These are phyloP conservation scores for Trichoderma polysporum DNA, from an alignment of 2,329 filamentous ascomycete genomes.

Conservation along the genomic window DNA sequence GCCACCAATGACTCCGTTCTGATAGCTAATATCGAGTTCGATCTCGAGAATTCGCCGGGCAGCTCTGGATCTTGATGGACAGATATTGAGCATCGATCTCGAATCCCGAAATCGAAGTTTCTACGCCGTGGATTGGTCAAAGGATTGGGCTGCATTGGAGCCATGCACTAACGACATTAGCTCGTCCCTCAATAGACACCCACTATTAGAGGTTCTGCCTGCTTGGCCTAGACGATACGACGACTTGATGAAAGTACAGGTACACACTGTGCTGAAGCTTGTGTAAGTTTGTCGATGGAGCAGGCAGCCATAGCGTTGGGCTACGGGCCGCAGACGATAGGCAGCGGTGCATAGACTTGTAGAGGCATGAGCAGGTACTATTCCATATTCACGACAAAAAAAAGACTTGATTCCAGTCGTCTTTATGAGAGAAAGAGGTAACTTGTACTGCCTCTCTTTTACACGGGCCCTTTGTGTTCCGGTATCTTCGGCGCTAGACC, in stretches of 20 bases:
- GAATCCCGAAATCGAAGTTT: constrained; percentile 18
- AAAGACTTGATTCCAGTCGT: background rate
- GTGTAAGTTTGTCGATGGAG: background rate
- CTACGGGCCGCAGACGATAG: constrained; percentile 13
- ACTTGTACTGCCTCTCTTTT: background rate
- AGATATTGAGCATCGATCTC: constrained; percentile 15
- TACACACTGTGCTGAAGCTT: background rate
- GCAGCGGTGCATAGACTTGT: constrained; percentile 10
- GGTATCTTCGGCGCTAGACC: background rate
- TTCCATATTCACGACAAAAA: background rate
- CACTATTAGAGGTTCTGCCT: background rate
- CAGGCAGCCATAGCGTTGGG: constrained; percentile 2
- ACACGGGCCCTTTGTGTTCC: background rate
- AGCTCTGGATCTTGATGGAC: constrained; percentile 1
- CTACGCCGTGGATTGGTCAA: background rate
- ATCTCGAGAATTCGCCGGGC: background rate
- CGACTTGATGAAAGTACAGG: background rate
- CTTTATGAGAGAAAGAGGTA: background rate
- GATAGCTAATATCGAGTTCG: background rate
- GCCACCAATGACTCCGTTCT: background rate
- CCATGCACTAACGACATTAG: constrained; percentile 14
- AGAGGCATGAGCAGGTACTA: background rate
- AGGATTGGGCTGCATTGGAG: constrained; percentile 17
- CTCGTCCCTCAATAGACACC: background rate
- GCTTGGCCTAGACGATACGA: background rate